Conservation (phyloP, 164 flowering plant genomes). For the Umbellularia californica region DNA sequence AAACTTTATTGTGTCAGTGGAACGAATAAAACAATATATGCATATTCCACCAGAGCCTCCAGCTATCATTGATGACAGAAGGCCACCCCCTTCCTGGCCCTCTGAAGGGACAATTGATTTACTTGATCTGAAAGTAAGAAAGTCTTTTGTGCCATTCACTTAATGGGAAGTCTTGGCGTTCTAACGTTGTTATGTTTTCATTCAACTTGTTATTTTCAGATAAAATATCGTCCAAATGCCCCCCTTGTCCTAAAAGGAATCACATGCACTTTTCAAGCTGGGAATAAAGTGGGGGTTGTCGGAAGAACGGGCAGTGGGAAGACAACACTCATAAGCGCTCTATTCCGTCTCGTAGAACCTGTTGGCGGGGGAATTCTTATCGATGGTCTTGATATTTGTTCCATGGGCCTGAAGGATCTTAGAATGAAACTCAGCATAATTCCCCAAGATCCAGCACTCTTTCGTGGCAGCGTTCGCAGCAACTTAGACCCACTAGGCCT, state of each 20-base stretch:
- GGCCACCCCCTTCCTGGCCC: constrained; percentile 85
- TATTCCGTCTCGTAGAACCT: constrained; percentile 84
- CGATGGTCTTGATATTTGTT: constrained; percentile 17
- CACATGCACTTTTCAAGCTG: constrained; percentile 68
- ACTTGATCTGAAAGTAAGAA: constrained; percentile 55
- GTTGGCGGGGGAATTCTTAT: constrained; percentile 57
- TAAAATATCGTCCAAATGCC: constrained; percentile 72
- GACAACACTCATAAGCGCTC: constrained; percentile 71
- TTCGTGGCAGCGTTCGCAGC: constrained; percentile 62
- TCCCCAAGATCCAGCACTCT: constrained; percentile 91
- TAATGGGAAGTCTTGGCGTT: background rate
- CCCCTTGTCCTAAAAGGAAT: constrained; percentile 84
- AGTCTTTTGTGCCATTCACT: background rate
- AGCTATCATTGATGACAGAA: constrained; percentile 48
- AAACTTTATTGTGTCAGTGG: constrained; percentile 77
- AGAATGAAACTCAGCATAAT: constrained; percentile 75
- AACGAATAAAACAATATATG: constrained; percentile 84
- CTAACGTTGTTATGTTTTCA: background rate
- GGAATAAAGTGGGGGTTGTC: constrained; percentile 76
- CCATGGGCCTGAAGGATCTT: constrained; percentile 65
- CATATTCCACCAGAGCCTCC: constrained; percentile 72
- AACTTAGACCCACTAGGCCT: constrained; percentile 80
- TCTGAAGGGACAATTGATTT: constrained; percentile 60
- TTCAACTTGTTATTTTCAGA: constrained; percentile 36
- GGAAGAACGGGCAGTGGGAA: constrained; percentile 97